These are phyloP conservation scores for Plasmodium vivax DNA, from an alignment of 169 alveolate genomes.

Conservation along the genomic window DNA sequence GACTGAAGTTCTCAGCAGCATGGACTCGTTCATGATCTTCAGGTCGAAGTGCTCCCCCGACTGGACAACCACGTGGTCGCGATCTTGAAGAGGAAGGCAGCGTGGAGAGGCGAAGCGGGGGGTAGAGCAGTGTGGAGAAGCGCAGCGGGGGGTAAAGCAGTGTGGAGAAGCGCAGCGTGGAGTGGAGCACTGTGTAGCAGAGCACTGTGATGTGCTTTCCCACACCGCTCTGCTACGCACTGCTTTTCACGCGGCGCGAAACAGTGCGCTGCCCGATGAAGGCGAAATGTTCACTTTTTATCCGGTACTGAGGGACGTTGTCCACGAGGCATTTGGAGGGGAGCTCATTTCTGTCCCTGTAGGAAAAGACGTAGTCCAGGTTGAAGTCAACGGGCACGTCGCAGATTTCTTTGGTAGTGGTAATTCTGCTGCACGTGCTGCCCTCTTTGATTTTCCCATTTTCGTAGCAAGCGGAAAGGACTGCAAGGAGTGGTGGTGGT, in stretches of 20 bases:
- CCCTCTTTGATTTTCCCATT: conserved; percentile 1
- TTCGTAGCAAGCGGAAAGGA: conserved; percentile 48
- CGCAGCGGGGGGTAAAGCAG: not conserved
- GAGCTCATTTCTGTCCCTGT: not conserved
- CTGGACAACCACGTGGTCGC: conserved; percentile 23
- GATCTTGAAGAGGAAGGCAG: not conserved
- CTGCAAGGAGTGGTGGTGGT: not conserved
- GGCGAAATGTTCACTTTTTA: conserved; percentile 9
- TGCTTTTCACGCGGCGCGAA: too few species aligned
- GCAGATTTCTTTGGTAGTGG: conserved; percentile 38
- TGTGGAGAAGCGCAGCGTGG: not conserved
- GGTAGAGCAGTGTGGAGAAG: not conserved
- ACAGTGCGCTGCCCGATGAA: not conserved
- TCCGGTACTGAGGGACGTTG: conserved; percentile 33
- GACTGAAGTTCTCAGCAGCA: conserved; percentile 24
- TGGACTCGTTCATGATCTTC: conserved; percentile 31
- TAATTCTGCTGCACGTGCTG: conserved; percentile 41
- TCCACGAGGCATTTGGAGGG: conserved; percentile 42
- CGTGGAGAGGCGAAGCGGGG: not conserved
- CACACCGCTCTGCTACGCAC: not conserved
- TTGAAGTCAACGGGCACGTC: conserved; percentile 55
- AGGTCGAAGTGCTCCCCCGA: conserved; percentile 38
- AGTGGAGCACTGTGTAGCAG: not conserved
- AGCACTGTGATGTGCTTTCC: not conserved
- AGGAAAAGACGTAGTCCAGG: conserved; percentile 17